phyloP scores from a whole-genome alignment of 768 basidiomycete species.

The Cystofilobasidium capitatum region DNA sequence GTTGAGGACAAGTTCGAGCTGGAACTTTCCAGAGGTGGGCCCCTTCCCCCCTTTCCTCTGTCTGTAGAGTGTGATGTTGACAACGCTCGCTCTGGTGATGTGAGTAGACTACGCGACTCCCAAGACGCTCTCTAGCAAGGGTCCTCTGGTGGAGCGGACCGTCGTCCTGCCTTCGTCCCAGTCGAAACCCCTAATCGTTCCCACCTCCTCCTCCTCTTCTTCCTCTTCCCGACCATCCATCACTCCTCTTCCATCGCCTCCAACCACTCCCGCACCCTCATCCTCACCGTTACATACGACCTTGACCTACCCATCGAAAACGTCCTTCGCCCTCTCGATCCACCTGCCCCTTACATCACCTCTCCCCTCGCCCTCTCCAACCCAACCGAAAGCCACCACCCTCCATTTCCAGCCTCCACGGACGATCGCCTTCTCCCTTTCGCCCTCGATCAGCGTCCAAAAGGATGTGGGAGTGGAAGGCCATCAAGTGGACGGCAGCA shows the following conservation, averaged over 20 bases:
- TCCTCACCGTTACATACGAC: neutral
- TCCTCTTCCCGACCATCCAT: neutral
- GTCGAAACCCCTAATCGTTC: no score
- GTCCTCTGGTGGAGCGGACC: conserved; percentile 18
- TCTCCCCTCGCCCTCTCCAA: neutral
- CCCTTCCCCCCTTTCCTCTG: neutral
- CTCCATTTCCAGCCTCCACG: neutral
- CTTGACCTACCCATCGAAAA: neutral
- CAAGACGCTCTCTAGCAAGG: conserved; percentile 21
- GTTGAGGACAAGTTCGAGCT: conserved; percentile 19
- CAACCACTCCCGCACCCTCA: neutral
- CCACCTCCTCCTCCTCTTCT: neutral
- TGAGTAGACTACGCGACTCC: conserved; percentile 16
- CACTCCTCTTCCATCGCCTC: neutral
- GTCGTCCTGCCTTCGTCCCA: conserved; percentile 22
- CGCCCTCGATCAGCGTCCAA: neutral
- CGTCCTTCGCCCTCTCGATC: neutral
- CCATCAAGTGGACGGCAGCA: neutral
- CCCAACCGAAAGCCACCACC: neutral
- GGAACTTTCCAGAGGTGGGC: conserved; percentile 21
- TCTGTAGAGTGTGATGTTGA: neutral
- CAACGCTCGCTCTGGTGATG: neutral
- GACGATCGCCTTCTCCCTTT: neutral
- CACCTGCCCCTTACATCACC: neutral
- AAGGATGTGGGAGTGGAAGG: neutral